Conservation (phyloP, 257 asterid species). For the Solanum pennellii region DNA sequence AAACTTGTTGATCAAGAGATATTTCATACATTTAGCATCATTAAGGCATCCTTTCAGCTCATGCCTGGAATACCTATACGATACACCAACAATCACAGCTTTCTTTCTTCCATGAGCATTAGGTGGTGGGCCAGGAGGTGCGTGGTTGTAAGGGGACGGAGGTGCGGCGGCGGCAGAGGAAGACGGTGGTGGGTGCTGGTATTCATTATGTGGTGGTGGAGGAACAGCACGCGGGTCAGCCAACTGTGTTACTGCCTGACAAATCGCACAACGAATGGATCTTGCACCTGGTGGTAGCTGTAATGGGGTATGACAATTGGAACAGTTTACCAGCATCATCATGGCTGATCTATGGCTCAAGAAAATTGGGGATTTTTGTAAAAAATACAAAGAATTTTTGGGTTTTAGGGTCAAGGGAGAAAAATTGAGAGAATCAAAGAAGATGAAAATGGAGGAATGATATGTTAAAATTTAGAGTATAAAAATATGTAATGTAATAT, state of each 20-base stretch:
- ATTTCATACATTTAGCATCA: conserved; percentile 90
- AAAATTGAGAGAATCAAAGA: not conserved
- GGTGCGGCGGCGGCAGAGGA: conserved; percentile 2
- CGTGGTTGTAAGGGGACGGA: conserved; percentile 57
- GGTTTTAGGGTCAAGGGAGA: not conserved
- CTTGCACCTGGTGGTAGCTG: conserved; percentile 82
- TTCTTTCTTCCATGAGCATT: conserved; percentile 73
- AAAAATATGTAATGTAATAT: not conserved
- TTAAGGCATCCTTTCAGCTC: conserved; percentile 93
- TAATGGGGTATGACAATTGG: conserved; percentile 56
- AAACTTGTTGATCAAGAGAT: conserved; percentile 64
- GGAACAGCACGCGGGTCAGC: conserved; percentile 57
- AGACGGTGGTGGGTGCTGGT: conserved; percentile 2
- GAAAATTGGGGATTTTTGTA: not conserved
- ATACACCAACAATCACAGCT: conserved; percentile 88
- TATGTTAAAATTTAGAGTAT: no score
- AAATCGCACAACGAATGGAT: conserved; percentile 85
- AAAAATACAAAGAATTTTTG: not conserved
- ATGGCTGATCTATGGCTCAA: conserved; percentile 11
- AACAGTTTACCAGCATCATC: conserved; percentile 65
- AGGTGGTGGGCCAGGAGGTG: conserved; percentile 67
- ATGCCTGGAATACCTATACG: conserved; percentile 64
- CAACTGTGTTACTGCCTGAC: conserved; percentile 60
- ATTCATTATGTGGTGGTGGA: conserved; percentile 16
- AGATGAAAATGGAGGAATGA: not conserved